Conservation (phyloP, 2,329 filamentous ascomycete species). For the Myriosclerotinia scirpicola region DNA sequence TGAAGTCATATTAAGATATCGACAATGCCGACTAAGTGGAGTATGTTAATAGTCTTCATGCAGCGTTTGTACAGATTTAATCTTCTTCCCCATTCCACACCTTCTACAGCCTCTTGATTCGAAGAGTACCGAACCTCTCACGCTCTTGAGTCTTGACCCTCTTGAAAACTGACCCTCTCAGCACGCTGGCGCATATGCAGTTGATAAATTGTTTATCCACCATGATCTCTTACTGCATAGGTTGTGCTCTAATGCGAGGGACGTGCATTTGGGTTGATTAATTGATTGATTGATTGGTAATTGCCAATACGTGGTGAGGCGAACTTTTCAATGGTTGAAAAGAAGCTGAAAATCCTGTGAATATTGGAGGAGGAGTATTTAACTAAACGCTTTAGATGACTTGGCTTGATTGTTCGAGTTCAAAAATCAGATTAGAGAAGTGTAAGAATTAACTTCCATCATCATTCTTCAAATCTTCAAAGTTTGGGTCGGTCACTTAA, state of each 20-base stretch:
- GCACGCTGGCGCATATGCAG: slow-evolving; percentile 4
- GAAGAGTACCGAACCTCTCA: slow-evolving; percentile 7
- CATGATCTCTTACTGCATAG: slow-evolving; percentile 9
- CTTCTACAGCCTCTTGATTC: slow-evolving; percentile 9
- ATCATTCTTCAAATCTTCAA: not conserved
- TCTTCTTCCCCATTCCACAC: not conserved
- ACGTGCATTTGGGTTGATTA: slow-evolving; percentile 5
- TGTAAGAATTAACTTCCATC: not conserved
- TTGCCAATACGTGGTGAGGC: not conserved
- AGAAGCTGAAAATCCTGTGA: not conserved
- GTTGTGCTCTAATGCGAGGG: not conserved
- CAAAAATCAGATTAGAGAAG: not conserved
- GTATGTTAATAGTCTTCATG: not conserved
- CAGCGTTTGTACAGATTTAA: not conserved
- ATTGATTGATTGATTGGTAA: not conserved
- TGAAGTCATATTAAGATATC: slow-evolving; percentile 1
- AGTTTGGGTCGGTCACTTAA: not conserved
- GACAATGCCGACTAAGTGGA: not conserved
- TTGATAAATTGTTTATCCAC: slow-evolving; percentile 6
- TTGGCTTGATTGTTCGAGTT: not conserved
- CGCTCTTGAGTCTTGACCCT: not conserved
- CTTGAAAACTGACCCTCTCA: not conserved
- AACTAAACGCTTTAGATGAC: not conserved
- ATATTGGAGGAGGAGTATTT: too few relatives aligned
- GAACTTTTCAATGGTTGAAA: not conserved